Evolutionary conservation across 495 filamentous ascomycete species (phyloP).

Genomic region (Durotheca rogersii): DNA sequence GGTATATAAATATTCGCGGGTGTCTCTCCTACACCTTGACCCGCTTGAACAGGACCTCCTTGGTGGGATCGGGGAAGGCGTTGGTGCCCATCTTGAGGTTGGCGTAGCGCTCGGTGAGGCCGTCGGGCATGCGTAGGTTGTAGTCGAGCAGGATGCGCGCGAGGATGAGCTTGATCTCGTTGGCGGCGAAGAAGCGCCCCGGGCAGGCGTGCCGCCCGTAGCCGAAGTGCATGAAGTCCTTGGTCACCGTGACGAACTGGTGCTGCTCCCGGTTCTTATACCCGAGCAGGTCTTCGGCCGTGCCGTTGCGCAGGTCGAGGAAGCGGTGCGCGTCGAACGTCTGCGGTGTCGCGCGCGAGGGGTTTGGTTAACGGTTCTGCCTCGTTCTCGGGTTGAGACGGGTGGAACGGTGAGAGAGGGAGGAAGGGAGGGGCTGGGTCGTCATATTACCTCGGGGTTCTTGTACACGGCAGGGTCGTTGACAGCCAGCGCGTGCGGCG

Average conservation of each 20-base stretch:
- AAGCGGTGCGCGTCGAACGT: slow-evolving; percentile 57
- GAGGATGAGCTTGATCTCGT: slow-evolving; percentile 48
- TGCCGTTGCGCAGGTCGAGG: slow-evolving; percentile 37
- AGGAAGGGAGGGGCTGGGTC: not conserved
- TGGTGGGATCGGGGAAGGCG: slow-evolving; percentile 31
- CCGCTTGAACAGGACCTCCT: slow-evolving; percentile 33
- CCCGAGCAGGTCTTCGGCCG: slow-evolving; percentile 33
- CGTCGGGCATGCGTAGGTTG: slow-evolving; percentile 39
- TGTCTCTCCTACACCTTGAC: no score
- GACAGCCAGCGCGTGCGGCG: slow-evolving; percentile 16
- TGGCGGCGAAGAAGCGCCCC: slow-evolving; percentile 48
- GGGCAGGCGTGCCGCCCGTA: slow-evolving; percentile 49
- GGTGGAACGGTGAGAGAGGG: not conserved
- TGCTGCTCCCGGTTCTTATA: slow-evolving; percentile 36
- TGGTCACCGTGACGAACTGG: slow-evolving; percentile 47
- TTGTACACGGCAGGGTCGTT: slow-evolving; percentile 16
- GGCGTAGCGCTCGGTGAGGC: slow-evolving; percentile 27
- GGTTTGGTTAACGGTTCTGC: not conserved
- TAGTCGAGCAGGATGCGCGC: slow-evolving; percentile 41
- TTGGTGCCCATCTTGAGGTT: slow-evolving; percentile 22
- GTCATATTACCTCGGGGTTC: slow-evolving; percentile 24
- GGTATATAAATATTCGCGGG: not conserved
- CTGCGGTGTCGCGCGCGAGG: slow-evolving; percentile 11
- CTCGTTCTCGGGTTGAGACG: not conserved
- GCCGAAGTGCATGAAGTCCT: slow-evolving; percentile 47